phyloP scores from a whole-genome alignment of 192 early-diverging fungal species.

The Hyaloraphidium curvatum region DNA sequence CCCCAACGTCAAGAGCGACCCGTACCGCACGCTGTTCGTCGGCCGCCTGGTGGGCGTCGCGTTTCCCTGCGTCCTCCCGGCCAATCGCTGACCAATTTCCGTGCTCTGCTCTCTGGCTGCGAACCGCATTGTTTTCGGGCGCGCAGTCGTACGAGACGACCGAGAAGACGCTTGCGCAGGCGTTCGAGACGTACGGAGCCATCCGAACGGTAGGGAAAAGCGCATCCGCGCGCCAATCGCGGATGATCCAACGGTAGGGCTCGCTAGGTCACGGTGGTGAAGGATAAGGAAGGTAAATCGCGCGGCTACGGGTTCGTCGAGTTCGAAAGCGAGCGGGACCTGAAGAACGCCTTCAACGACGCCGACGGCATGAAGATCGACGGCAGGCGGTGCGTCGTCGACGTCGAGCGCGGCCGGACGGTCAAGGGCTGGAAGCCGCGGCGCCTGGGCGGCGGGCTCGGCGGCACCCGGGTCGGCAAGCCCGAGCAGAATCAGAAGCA shows the following conservation, averaged over 20 bases:
- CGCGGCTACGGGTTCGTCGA: conserved; percentile 93
- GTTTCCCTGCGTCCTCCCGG: no score
- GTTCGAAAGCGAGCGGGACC: conserved; percentile 70
- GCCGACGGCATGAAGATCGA: conserved; percentile 75
- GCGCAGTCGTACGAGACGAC: conserved; percentile 45
- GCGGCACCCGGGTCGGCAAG: conserved; percentile 43
- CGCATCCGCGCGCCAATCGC: background rate
- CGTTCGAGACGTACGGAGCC: conserved; percentile 63
- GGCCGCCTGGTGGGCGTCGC: conserved; percentile 38
- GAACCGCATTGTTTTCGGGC: background rate
- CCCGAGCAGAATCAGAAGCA: conserved; percentile 27
- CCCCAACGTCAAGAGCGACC: conserved; percentile 53
- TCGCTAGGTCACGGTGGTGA: conserved; percentile 46
- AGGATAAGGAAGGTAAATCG: conserved; percentile 42
- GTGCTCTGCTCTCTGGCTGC: background rate
- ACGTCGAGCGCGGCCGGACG: conserved; percentile 90
- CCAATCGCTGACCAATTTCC: no score
- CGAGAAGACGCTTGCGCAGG: conserved; percentile 51
- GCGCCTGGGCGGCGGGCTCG: conserved; percentile 64
- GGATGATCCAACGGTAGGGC: background rate
- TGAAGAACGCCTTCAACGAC: conserved; percentile 56
- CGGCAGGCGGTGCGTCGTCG: conserved; percentile 68
- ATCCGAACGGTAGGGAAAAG: conserved; percentile 47
- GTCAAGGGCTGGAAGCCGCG: conserved; percentile 88
- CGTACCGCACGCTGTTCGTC: conserved; percentile 84